phyloP scores from a whole-genome alignment of 2,329 filamentous ascomycete genomes.

The Trichoderma gracile region DNA sequence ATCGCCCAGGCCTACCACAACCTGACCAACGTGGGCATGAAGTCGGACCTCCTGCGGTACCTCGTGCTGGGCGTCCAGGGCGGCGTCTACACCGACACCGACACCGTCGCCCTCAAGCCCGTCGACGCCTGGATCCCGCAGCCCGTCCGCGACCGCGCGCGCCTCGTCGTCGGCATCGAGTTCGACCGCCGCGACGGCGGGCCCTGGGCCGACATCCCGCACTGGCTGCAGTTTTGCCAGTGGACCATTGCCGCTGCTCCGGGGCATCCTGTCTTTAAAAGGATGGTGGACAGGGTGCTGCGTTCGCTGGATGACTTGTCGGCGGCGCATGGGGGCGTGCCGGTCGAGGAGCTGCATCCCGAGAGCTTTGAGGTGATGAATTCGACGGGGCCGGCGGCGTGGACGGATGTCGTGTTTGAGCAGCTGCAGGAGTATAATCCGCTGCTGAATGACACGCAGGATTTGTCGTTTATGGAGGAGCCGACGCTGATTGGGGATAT shows the following conservation, averaged over 20 bases:
- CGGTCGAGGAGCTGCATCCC: conserved; percentile 3
- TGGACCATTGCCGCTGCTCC: conserved; percentile 41
- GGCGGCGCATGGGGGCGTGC: not conserved
- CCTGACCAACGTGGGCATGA: conserved; percentile 32
- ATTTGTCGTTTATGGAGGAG: conserved; percentile 26
- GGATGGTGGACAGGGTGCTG: conserved; percentile 28
- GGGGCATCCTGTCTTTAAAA: conserved; percentile 36
- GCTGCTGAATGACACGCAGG: conserved; percentile 17
- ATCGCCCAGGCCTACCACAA: conserved; percentile 31
- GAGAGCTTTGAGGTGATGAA: conserved; percentile 26
- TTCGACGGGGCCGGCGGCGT: conserved; percentile 27
- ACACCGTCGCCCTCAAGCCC: conserved; percentile 57
- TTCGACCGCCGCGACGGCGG: conserved; percentile 35
- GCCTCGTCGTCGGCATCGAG: conserved; percentile 36
- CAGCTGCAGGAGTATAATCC: conserved; percentile 26
- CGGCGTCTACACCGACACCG: conserved; percentile 59
- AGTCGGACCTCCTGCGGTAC: conserved; percentile 37
- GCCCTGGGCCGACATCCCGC: conserved; percentile 34
- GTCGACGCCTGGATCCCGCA: conserved; percentile 40
- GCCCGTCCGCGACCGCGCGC: not conserved
- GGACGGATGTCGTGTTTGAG: conserved; percentile 27
- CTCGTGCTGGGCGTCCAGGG: conserved; percentile 36
- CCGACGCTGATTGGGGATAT: conserved; percentile 30
- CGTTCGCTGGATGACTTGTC: conserved; percentile 29
- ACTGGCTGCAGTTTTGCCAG: conserved; percentile 39